These are phyloP conservation scores for Amanita inopinata DNA, from an alignment of 768 basidiomycete genomes.

Conservation along the genomic window DNA sequence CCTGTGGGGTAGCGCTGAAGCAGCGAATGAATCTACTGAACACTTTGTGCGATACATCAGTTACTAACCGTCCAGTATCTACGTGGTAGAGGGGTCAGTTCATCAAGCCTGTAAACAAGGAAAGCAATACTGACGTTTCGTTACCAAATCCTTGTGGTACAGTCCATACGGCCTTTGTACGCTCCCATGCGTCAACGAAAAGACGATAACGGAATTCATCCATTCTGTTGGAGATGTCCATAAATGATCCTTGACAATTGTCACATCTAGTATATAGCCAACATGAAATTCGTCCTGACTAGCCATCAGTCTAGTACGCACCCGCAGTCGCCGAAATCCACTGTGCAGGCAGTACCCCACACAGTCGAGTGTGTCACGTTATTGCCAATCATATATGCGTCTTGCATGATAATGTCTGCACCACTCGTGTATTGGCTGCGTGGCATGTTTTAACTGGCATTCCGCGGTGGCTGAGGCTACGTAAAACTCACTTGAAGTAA, in stretches of 20 bases:
- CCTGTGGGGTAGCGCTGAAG: conserved; percentile 50
- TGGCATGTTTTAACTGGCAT: background rate
- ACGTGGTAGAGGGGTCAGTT: background rate
- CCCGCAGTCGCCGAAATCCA: conserved; percentile 65
- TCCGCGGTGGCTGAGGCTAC: background rate
- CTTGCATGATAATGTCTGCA: conserved; percentile 63
- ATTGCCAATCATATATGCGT: conserved; percentile 48
- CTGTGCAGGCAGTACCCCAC: conserved; percentile 56
- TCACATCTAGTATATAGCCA: conserved; percentile 42
- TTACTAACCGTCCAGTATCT: conserved; percentile 44
- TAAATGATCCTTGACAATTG: conserved; percentile 59
- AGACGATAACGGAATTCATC: conserved; percentile 53
- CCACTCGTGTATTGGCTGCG: conserved; percentile 40
- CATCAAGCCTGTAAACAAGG: background rate
- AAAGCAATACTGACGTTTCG: conserved; percentile 29
- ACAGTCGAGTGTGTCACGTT: conserved; percentile 54
- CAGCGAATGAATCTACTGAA: no score
- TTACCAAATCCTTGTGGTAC: conserved; percentile 75
- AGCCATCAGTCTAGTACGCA: no score
- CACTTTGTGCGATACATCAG: no score
- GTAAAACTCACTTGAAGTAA: conserved; percentile 35
- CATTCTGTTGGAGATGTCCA: conserved; percentile 60
- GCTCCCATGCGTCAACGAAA: conserved; percentile 57
- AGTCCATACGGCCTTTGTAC: conserved; percentile 64
- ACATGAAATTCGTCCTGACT: no score